Base-by-base conservation (phyloP, 192 early-diverging fungal genomes). In the Umbelopsis ramanniana region DNA sequence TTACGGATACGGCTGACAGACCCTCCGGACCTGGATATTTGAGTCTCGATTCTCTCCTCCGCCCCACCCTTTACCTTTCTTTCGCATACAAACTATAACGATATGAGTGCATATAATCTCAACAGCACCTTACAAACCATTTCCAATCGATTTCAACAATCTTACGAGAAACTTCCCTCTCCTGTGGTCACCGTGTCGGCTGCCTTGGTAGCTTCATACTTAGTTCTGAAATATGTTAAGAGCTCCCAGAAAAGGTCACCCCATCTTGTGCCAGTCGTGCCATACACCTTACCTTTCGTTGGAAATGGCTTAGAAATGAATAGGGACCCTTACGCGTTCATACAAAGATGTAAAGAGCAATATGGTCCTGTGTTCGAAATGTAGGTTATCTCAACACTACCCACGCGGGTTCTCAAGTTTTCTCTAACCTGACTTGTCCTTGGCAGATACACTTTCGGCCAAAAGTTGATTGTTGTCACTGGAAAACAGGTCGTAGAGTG, bases 341-440 rank as follows among this genome's bases (percentile, higher is more conserved):
- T 79, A 2, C 23, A 37, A 24, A 21, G 70, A n/a, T 69, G 57
- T 23, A 66, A 23, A 48, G 72, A 71, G 1, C 29, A 40, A 0
- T 74, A 71, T 57, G 77, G 77, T 17, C 48, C 57, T 4, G 47
- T 55, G 2, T 73, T 74, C 66, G 43, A 63, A 1, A 57, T 79
- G n/a, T 47, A 55, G 46, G 47, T 66, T 26, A 37, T 52, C 7
- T 50, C 48, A 1, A 6, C n/a, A 6, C 48, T n/a, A 50, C 15
- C 7, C 5, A 50, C 48, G 5, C 48, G 1, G 48, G 3, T 3
- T 1, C 1, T 29, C 3, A 29, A 29, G n/a, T 6, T 10, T 17
- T 2, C 9, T 15, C 15, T 50, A 50, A 19, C 26, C 19, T 12
- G 9, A 3, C 17, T 14, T 14, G 9, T 60, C 19, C 15, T 37